phyloP scores from a whole-genome alignment of 2,329 filamentous ascomycete species.

The Hypoxylon sp. region DNA sequence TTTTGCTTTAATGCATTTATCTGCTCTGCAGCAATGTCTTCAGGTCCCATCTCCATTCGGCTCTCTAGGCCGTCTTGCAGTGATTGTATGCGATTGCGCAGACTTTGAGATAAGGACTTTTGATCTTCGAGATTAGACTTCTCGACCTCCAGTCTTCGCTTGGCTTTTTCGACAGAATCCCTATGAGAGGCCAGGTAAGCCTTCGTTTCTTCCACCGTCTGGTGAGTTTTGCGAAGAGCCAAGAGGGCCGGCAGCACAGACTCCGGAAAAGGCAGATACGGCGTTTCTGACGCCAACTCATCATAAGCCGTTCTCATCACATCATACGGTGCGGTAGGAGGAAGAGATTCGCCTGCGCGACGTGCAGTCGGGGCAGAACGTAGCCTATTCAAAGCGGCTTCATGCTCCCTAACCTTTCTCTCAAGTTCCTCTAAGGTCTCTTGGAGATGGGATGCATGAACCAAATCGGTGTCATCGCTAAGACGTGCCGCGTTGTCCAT shows the following conservation, averaged over 20 bases:
- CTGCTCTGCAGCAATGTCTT: conserved; percentile 72
- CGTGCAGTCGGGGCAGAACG: conserved; percentile 36
- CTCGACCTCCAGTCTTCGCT: conserved; percentile 64
- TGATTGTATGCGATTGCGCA: conserved; percentile 67
- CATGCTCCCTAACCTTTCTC: conserved; percentile 66
- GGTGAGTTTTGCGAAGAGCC: conserved; percentile 75
- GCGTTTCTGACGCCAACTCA: conserved; percentile 69
- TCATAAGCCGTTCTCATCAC: conserved; percentile 75
- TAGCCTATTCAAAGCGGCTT: conserved; percentile 58
- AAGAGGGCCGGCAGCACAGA: conserved; percentile 79
- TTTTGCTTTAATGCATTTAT: conserved; percentile 71
- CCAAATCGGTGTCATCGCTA: conserved; percentile 52
- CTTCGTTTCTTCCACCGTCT: conserved; percentile 73
- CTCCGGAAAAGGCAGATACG: conserved; percentile 73
- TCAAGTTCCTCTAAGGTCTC: conserved; percentile 77
- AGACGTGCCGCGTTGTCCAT: conserved; percentile 50
- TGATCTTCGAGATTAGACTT: conserved; percentile 66
- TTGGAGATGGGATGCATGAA: conserved; percentile 69
- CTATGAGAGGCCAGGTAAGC: conserved; percentile 65
- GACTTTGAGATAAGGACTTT: conserved; percentile 64
- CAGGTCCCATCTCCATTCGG: conserved; percentile 68
- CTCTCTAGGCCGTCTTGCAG: conserved; percentile 69
- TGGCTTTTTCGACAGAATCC: conserved; percentile 57
- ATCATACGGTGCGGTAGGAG: conserved; percentile 54
- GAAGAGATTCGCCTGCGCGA: conserved; percentile 37